Conservation (phyloP, 1,139 yeast genomes). For the Zygoascus sp. region DNA sequence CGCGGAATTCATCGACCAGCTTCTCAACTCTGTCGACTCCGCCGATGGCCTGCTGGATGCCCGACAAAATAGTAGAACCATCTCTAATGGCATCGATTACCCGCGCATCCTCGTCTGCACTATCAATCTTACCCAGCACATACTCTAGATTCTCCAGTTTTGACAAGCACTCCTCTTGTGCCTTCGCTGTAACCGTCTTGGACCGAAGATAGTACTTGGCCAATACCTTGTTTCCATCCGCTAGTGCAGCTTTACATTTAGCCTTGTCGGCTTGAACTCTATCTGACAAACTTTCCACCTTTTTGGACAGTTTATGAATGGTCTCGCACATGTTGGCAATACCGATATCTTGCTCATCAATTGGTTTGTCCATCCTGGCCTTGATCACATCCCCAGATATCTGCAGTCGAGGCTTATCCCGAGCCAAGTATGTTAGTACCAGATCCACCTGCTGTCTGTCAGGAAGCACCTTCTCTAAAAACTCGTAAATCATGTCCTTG, state of each 20-base stretch:
- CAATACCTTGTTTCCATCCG: conserved; percentile 22
- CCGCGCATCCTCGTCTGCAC: conserved; percentile 27
- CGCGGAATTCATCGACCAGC: conserved; percentile 34
- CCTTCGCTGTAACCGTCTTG: conserved; percentile 26
- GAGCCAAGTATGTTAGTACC: conserved; percentile 28
- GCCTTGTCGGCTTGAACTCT: conserved; percentile 23
- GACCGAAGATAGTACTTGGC: conserved; percentile 32
- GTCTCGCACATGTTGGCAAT: conserved; percentile 31
- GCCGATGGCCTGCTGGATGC: conserved; percentile 33
- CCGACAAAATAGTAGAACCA: conserved; percentile 30
- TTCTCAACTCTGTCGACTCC: conserved; percentile 36
- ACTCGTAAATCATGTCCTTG: conserved; percentile 20
- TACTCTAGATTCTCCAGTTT: conserved; percentile 33
- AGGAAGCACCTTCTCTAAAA: conserved; percentile 15
- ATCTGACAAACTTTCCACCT: conserved; percentile 27
- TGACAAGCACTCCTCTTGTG: conserved; percentile 29
- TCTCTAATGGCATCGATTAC: conserved; percentile 31
- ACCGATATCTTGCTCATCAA: conserved; percentile 29
- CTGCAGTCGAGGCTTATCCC: conserved; percentile 25
- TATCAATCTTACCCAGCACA: conserved; percentile 30
- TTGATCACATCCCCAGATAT: conserved; percentile 23
- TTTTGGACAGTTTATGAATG: conserved; percentile 23
- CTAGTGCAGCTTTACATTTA: conserved; percentile 23
- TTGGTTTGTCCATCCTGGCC: conserved; percentile 3
- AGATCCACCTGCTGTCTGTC: conserved; percentile 26